These are phyloP conservation scores for Taiozyma sp. DNA, from an alignment of 1,139 yeast species.

Conservation along the genomic window DNA sequence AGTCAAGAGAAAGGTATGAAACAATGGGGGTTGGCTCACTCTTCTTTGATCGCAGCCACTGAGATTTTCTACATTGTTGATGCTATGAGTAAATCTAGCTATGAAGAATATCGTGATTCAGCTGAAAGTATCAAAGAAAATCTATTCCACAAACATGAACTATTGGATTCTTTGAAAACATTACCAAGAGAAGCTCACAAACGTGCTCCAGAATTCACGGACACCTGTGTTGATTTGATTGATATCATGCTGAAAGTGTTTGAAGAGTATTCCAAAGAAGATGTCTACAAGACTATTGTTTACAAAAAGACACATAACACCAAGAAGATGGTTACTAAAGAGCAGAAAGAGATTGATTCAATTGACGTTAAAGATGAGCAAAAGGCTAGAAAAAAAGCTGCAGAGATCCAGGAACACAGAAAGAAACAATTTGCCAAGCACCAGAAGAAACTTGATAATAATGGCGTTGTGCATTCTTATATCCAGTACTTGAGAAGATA, in stretches of 20 bases:
- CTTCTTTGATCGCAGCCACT: constrained; percentile 64
- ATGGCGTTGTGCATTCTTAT: constrained; percentile 30
- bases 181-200: constrained; percentile 65
- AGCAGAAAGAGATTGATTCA: constrained; percentile 29
- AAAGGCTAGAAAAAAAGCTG: constrained; percentile 35
- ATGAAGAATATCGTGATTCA: constrained; percentile 39
- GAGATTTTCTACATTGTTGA: constrained; percentile 57
- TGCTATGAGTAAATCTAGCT: constrained; percentile 37
- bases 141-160: constrained; percentile 61
- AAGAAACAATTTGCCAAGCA: constrained; percentile 44
- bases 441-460: constrained; percentile 35
- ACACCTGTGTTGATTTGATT: constrained; percentile 60
- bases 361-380: constrained; percentile 43
- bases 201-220: constrained; percentile 61
- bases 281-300: constrained; percentile 51
- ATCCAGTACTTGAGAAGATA: constrained; percentile 42
- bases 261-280: constrained; percentile 62
- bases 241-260: constrained; percentile 64
- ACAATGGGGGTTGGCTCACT: constrained; percentile 58
- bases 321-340: constrained; percentile 25
- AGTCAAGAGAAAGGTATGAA: constrained; percentile 37
- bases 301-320: constrained; percentile 37
- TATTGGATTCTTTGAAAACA: constrained; percentile 52
- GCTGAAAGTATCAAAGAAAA: constrained; percentile 49
- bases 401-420: constrained; percentile 41